These are phyloP conservation scores for Penicillium dipodomyicola DNA, from an alignment of 495 filamentous ascomycete species.

Conservation along the genomic window DNA sequence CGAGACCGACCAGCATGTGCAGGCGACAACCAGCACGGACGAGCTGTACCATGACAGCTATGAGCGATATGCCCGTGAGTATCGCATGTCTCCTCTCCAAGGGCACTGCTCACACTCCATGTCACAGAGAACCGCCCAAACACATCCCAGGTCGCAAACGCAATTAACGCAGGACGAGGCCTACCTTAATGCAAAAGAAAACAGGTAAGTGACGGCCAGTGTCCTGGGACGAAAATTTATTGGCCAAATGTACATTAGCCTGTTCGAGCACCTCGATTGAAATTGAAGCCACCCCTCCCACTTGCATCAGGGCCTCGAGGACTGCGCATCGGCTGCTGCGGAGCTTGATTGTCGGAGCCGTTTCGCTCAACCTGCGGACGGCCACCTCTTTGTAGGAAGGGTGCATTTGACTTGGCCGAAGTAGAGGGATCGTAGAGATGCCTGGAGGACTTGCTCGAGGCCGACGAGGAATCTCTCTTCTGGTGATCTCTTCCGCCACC, in stretches of 20 bases:
- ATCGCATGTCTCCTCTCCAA: background rate
- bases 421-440: constrained; percentile 76
- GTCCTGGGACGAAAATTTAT: background rate
- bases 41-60: constrained; percentile 74
- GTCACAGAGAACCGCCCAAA: constrained; percentile 57
- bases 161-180: constrained; percentile 55
- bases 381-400: constrained; percentile 53
- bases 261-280: constrained; percentile 48
- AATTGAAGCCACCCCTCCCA: constrained; percentile 71
- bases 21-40: constrained; percentile 72
- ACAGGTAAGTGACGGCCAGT: background rate
- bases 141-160: constrained; percentile 57
- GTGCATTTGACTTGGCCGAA: constrained; percentile 56
- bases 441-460: constrained; percentile 40
- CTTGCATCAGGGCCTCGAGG: constrained; percentile 75
- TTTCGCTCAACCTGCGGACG: constrained; percentile 33
- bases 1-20: constrained; percentile 69
- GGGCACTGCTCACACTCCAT: constrained; percentile 18
- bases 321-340: constrained; percentile 59
- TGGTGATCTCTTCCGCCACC: constrained; percentile 39
- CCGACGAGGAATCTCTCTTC: constrained; percentile 48
- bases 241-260: constrained; percentile 26
- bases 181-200: constrained; percentile 37
- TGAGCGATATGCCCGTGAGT: constrained; percentile 61
- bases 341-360: constrained; percentile 44